phyloP scores from a whole-genome alignment of 176 grass and related monocot species.

The Alopecurus myosuroides region DNA sequence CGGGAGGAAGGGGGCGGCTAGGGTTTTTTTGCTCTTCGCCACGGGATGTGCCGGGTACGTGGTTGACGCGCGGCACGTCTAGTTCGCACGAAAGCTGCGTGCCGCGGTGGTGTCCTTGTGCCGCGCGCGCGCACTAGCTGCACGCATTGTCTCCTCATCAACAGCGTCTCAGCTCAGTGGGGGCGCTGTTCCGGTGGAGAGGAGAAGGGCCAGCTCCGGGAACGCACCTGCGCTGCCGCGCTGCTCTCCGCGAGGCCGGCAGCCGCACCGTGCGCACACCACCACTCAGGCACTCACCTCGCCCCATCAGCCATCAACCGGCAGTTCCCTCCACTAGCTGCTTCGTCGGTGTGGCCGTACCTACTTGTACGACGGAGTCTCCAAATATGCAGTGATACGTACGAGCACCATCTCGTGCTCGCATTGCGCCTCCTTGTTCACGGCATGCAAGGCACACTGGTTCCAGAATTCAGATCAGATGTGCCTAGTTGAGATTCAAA shows the following conservation, averaged over 20 bases:
- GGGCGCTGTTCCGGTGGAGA: background rate
- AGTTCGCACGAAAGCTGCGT: background rate
- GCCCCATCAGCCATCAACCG: background rate
- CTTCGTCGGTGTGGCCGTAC: background rate
- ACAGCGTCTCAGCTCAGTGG: background rate
- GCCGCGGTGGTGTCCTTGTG: background rate
- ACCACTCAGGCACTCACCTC: background rate
- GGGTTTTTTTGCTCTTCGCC: no score
- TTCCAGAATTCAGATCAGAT: background rate
- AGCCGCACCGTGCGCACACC: background rate
- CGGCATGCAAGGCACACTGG: background rate
- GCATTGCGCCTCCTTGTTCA: no score
- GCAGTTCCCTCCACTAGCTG: background rate
- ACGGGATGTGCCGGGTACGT: background rate
- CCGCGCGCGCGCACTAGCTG: background rate
- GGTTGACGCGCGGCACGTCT: background rate
- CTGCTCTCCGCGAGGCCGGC: constrained; percentile 1
- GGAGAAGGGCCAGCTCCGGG: background rate
- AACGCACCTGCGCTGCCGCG: background rate
- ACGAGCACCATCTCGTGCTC: no score
- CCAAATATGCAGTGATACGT: no score
- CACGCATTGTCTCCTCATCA: background rate
- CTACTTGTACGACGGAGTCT: background rate
- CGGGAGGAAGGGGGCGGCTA: no score
- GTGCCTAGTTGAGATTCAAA: background rate